Evolutionary conservation across 805 yeast genomes (phyloP).

Genomic region (Vanderwaltozyma yarrowii): DNA sequence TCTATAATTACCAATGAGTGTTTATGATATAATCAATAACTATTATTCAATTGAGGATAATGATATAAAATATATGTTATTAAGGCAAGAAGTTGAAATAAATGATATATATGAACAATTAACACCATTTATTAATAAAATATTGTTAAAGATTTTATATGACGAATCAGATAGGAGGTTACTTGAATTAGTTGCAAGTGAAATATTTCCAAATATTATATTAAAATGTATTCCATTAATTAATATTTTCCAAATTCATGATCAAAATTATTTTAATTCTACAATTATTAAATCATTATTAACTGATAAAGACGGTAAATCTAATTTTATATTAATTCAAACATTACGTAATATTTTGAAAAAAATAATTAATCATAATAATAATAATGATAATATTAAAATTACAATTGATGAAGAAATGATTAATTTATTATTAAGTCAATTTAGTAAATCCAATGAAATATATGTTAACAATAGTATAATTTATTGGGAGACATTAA

Average conservation of each 20-base stretch:
- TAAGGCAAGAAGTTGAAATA: constrained; percentile 81
- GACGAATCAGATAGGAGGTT: constrained; percentile 41
- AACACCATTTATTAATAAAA: constrained; percentile 51
- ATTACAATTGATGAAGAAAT: neutral
- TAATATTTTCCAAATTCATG: neutral
- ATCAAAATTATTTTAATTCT: neutral
- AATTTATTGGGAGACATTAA: neutral
- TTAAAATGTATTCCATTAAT: constrained; percentile 28
- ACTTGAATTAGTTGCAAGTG: constrained; percentile 33
- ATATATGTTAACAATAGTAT: neutral
- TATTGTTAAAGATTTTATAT: constrained; percentile 21
- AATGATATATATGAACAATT: constrained; percentile 60
- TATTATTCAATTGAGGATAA: constrained; percentile 15
- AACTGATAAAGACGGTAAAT: neutral
- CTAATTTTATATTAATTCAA: neutral
- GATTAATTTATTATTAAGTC: neutral
- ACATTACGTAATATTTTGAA: constrained; percentile 1
- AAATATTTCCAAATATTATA: constrained; percentile 36
- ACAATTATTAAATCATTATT: neutral
- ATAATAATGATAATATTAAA: neutral
- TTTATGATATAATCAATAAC: constrained; percentile 7
- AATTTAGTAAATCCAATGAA: neutral
- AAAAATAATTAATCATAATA: neutral
- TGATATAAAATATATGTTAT: constrained; percentile 37
- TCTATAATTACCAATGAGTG: constrained; percentile 3